Percentiles rank a stretch among this genome's conserved stretches.
Evolutionary conservation across 495 filamentous ascomycete genomes (phyloP).

Genomic region (Friedmanniomyces simplex): DNA sequence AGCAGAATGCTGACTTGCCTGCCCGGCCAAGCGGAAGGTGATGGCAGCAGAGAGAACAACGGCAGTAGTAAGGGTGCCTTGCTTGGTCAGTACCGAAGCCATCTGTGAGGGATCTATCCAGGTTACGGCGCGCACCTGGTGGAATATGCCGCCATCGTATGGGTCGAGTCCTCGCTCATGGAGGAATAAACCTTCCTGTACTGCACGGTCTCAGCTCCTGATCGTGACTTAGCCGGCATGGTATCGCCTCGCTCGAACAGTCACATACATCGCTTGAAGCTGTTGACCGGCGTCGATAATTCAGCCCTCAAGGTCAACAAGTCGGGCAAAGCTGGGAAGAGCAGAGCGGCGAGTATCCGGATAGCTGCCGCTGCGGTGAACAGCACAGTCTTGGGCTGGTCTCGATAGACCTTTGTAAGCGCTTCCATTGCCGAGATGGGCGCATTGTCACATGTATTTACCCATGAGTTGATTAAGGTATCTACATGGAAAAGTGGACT

Average conservation of each 20-base stretch:
- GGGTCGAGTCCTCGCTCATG: slow-evolving; percentile 94
- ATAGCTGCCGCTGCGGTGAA: slow-evolving; percentile 67
- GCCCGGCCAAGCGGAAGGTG: slow-evolving; percentile 17
- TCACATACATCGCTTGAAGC: slow-evolving; percentile 85
- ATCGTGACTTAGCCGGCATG: neutral
- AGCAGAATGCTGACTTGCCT: slow-evolving; percentile 53
- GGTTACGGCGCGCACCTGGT: slow-evolving; percentile 50
- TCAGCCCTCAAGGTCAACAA: slow-evolving; percentile 85
- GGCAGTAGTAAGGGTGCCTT: slow-evolving; percentile 84
- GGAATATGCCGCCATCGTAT: slow-evolving; percentile 94
- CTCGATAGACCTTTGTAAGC: slow-evolving; percentile 25
- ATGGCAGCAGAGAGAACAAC: slow-evolving; percentile 75
- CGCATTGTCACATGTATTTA: neutral
- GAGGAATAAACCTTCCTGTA: slow-evolving; percentile 92
- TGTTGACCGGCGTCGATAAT: slow-evolving; percentile 90
- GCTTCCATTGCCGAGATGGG: slow-evolving; percentile 5
- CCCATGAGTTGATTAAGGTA: no score
- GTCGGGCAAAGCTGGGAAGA: slow-evolving; percentile 76
- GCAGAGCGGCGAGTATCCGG: slow-evolving; percentile 66
- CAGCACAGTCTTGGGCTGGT: slow-evolving; percentile 64
- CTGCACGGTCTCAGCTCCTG: slow-evolving; percentile 34
- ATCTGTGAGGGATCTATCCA: neutral
- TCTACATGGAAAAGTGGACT: neutral
- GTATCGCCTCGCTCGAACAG: neutral
- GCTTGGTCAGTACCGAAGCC: neutral